Evolutionary conservation across 2,329 filamentous ascomycete species (phyloP).

Genomic region (Pyrenochaeta sp.): DNA sequence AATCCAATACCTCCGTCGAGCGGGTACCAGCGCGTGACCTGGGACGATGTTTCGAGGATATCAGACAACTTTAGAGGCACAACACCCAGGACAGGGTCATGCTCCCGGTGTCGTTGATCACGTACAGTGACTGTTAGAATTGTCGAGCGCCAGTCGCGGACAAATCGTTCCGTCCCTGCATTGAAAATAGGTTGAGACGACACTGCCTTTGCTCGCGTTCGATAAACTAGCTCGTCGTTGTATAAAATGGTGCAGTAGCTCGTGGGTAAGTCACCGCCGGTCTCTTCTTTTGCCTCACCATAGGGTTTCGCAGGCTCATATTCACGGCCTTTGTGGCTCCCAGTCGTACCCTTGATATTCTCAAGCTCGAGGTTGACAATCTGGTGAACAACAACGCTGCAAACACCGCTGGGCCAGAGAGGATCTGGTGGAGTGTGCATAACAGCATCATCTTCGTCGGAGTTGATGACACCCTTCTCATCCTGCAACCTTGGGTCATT

Average conservation of each 20-base stretch:
- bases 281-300: constrained; percentile 87
- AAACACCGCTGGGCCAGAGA: constrained; percentile 92
- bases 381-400: constrained; percentile 88
- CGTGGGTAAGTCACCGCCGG: constrained; percentile 80
- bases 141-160: constrained; percentile 90
- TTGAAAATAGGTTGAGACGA: constrained; percentile 98
- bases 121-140: constrained; percentile 89
- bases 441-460: constrained; percentile 80
- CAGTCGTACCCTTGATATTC: constrained; percentile 84
- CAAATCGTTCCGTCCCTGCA: constrained; percentile 89
- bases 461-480: constrained; percentile 81
- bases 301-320: constrained; percentile 87
- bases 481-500: constrained; percentile 83
- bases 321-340: constrained; percentile 83
- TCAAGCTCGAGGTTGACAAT: constrained; percentile 94
- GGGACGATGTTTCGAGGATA: constrained; percentile 85
- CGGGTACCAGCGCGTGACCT: constrained; percentile 94
- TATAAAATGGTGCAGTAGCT: constrained; percentile 92
- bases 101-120: constrained; percentile 87
- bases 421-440: constrained; percentile 92
- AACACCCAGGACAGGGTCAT: constrained; percentile 93
- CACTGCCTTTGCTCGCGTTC: constrained; percentile 92
- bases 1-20: constrained; percentile 92
- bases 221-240: constrained; percentile 90
- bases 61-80: constrained; percentile 89